Conservation (phyloP, 2,329 filamentous ascomycete genomes). For the Clonostachys byssicola region DNA sequence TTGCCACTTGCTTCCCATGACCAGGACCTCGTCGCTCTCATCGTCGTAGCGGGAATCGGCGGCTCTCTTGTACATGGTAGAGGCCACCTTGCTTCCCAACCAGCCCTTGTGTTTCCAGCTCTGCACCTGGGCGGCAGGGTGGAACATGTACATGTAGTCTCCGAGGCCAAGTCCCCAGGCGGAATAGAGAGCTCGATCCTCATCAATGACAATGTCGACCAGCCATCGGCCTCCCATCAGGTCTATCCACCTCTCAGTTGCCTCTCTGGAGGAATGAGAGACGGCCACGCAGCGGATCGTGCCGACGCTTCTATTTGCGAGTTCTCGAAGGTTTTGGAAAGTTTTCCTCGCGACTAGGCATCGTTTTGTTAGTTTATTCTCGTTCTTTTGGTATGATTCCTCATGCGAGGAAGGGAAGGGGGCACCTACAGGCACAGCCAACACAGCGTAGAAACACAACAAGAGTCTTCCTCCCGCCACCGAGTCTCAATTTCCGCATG, state of each 20-base stretch:
- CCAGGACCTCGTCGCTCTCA: slow-evolving; percentile 31
- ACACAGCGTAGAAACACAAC: slow-evolving; percentile 51
- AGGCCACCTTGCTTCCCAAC: slow-evolving; percentile 46
- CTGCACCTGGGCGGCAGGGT: slow-evolving; percentile 46
- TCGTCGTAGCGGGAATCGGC: slow-evolving; percentile 14
- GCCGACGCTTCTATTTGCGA: slow-evolving; percentile 45
- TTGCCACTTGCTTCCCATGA: slow-evolving; percentile 54
- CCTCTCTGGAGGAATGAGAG: slow-evolving; percentile 52
- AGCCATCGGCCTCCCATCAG: slow-evolving; percentile 54
- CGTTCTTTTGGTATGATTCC: background rate
- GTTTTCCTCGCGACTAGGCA: slow-evolving; percentile 48
- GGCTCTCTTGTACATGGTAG: slow-evolving; percentile 31
- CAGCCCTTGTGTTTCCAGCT: slow-evolving; percentile 51
- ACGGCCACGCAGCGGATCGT: slow-evolving; percentile 51
- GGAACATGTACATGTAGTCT: slow-evolving; percentile 45
- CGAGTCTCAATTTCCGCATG: slow-evolving; percentile 35
- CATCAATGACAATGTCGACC: slow-evolving; percentile 51
- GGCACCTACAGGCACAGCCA: slow-evolving; percentile 47
- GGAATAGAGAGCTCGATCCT: slow-evolving; percentile 52
- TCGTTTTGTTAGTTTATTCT: too few relatives aligned
- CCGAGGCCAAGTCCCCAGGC: slow-evolving; percentile 54
- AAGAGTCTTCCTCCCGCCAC: slow-evolving; percentile 36
- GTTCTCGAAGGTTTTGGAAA: slow-evolving; percentile 49
- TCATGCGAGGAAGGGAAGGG: background rate
- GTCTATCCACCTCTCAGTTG: slow-evolving; percentile 53